phyloP scores from a whole-genome alignment of 2,329 filamentous ascomycete species.

The Periconia sp. region DNA sequence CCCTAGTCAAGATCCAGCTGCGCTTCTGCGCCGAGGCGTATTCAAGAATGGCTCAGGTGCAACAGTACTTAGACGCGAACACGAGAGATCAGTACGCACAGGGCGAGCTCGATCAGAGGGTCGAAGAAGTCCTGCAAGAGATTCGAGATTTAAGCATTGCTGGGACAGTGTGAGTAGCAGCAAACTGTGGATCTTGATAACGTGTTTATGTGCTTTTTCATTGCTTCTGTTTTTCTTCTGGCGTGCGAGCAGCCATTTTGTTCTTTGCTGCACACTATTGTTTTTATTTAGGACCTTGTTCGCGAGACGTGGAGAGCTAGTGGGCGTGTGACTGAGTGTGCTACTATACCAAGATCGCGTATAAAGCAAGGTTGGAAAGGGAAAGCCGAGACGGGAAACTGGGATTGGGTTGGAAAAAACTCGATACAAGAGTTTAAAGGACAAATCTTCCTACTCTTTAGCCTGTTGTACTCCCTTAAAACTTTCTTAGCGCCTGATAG shows the following conservation, averaged over 20 bases:
- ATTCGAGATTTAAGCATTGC: conserved; percentile 95
- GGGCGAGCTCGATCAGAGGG: conserved; percentile 84
- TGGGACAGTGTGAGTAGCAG: conserved; percentile 56
- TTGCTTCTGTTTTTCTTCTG: neutral
- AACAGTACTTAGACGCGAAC: conserved; percentile 95
- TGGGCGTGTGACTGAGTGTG: too few relatives aligned
- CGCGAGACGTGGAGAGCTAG: too few relatives aligned
- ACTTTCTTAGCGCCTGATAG: too few relatives aligned
- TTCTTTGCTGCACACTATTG: neutral
- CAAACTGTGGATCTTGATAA: neutral
- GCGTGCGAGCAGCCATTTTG: neutral
- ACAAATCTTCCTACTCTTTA: too few relatives aligned
- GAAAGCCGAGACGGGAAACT: too few relatives aligned
- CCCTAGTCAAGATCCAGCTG: conserved; percentile 96
- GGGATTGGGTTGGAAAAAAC: too few relatives aligned
- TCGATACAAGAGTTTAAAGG: too few relatives aligned
- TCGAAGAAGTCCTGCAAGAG: conserved; percentile 95
- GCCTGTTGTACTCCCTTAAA: too few relatives aligned
- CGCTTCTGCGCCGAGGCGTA: conserved; percentile 98
- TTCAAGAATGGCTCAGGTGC: conserved; percentile 96
- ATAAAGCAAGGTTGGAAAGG: too few relatives aligned
- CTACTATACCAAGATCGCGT: too few relatives aligned
- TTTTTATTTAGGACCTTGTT: too few relatives aligned
- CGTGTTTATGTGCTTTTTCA: neutral
- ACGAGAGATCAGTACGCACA: conserved; percentile 95